phyloP scores from a whole-genome alignment of 805 yeast species.

The Metschnikowia dekortorum region DNA sequence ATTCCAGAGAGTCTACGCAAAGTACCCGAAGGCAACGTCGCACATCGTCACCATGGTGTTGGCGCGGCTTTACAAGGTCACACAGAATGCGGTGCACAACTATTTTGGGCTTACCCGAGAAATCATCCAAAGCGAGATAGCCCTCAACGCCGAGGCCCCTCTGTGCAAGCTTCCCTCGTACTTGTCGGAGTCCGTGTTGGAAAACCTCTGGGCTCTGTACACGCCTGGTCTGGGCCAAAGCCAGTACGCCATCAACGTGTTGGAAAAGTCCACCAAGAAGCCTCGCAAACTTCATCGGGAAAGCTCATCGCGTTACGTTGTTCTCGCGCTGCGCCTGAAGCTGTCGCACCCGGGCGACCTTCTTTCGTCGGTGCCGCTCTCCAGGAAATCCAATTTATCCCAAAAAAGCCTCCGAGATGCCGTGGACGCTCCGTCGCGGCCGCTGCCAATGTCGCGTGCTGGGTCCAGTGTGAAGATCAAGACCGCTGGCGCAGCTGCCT shows the following conservation, averaged over 20 bases:
- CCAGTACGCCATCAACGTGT: constrained; percentile 6
- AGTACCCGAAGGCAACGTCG: constrained; percentile 84
- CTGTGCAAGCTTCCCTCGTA: constrained; percentile 52
- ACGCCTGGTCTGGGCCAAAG: background rate
- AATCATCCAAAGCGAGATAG: constrained; percentile 69
- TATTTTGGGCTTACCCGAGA: constrained; percentile 83
- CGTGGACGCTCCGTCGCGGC: background rate
- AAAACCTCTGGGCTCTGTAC: constrained; percentile 18
- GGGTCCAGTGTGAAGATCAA: background rate
- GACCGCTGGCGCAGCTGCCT: background rate
- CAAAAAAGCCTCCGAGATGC: constrained; percentile 9
- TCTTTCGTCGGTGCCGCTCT: constrained; percentile 72
- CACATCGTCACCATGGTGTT: constrained; percentile 92
- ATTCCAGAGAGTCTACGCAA: constrained; percentile 63
- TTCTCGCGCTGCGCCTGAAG: constrained; percentile 48
- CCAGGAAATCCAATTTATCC: constrained; percentile 37
- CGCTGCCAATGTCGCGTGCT: background rate
- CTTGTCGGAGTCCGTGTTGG: constrained; percentile 53
- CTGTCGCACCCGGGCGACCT: constrained; percentile 80
- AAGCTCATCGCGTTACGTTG: constrained; percentile 34
- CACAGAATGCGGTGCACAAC: constrained; percentile 83
- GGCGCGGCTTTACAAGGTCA: constrained; percentile 81
- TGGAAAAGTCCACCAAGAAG: constrained; percentile 15
- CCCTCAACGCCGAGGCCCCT: constrained; percentile 44
- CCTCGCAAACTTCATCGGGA: constrained; percentile 9